These are phyloP conservation scores for Aspergillus glaucus DNA, from an alignment of 2,329 filamentous ascomycete genomes.

Conservation along the genomic window DNA sequence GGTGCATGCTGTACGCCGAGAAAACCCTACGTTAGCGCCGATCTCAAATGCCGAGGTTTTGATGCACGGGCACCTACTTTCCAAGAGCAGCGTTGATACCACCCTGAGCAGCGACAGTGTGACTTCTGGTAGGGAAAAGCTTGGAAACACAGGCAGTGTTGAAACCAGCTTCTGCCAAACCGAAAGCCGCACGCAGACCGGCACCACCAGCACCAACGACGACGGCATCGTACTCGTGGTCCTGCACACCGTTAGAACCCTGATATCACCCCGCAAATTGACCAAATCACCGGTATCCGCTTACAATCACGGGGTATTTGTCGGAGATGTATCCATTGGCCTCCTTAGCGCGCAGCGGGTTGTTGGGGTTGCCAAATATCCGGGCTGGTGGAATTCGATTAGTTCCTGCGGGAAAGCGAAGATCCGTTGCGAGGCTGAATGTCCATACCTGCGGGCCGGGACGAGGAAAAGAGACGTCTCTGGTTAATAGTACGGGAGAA, in stretches of 20 bases:
- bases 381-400: conserved; percentile 52
- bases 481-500: conserved; percentile 59
- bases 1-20: conserved; percentile 69
- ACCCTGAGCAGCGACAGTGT: conserved; percentile 62
- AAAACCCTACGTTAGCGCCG: conserved; percentile 12
- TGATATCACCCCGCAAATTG: not conserved
- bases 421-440: conserved; percentile 15
- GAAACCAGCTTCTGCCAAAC: conserved; percentile 57
- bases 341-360: conserved; percentile 86
- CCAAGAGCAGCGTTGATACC: conserved; percentile 50
- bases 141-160: conserved; percentile 61
- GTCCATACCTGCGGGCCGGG: conserved; percentile 66
- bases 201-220: conserved; percentile 65
- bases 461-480: conserved; percentile 78
- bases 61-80: conserved; percentile 27
- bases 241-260: conserved; percentile 45
- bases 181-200: conserved; percentile 58
- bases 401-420: conserved; percentile 10
- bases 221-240: conserved; percentile 97
- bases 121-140: conserved; percentile 57
- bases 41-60: conserved; percentile 1
- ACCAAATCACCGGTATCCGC: conserved; percentile 29
- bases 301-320: conserved; percentile 91
- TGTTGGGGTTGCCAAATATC: conserved; percentile 65
- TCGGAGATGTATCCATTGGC: conserved; percentile 77